Base-by-base conservation (phyloP, 768 basidiomycete species). In the Amanita brunnescens region DNA sequence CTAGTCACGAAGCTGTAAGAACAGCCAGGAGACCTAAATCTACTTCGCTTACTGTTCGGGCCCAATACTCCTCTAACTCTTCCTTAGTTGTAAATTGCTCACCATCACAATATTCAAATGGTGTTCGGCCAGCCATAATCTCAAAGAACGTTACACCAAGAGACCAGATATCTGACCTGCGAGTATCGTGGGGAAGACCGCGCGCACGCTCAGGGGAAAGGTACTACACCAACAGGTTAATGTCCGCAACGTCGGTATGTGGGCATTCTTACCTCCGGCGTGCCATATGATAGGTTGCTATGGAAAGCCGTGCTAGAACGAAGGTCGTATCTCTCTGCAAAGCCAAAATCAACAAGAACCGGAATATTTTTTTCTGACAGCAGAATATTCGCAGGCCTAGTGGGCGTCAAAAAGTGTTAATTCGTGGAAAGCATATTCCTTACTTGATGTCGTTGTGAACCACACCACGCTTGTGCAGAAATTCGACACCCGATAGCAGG, bases 361-460 rank as follows among this genome's bases (percentile, higher is more conserved):
- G 92, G 91, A 1, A 92, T 70, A 59, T 85, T 84, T 56, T 83
- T 75, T 49, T 70, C 67, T 0, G 88, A 87, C 41, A 99, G 73
- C 2, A 99, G 77, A 58, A 99, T 91, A 61, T 99, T 99, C 13
- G 92, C 90, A 1, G 92, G 92, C 59, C 91, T 94, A 56, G 38
- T 24, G 2, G n/a, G n/a, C n/a, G 23, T 26, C 7, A 40, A 26
- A 26, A 13, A 14, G 3, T 26, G 1, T 5, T 23, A 26, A 39
- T n/a, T 18, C n/a, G 23, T 3, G 18, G n/a, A 7, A 21, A 38
- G 2, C 13, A 38, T 10, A 12, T 12, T 7, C 9, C 24, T 26
- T 60, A 91, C 87, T 94, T 95, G 74, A 95, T 91, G 61, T 95
- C 92, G 64, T 94, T 95, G 64, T 94, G 92, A 0, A 90, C 87